A percentile compares a stretch with the other conserved stretches of the same genome.
Conservation (phyloP, 2,329 filamentous ascomycete species). For the Achaetomium macrosporum region DNA sequence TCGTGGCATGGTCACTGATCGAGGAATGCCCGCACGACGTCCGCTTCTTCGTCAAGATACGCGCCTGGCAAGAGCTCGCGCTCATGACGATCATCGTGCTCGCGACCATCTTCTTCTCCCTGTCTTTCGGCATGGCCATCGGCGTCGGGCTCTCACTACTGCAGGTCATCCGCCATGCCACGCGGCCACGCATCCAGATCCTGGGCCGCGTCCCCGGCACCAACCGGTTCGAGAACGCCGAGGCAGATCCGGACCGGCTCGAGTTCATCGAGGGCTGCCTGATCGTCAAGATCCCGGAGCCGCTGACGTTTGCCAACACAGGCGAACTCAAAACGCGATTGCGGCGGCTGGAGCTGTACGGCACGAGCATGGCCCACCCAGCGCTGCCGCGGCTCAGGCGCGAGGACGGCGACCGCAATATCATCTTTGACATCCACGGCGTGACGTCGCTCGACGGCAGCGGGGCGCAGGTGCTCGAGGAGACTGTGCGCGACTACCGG, state of each 20-base stretch:
- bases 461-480: conserved; percentile 81
- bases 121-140: conserved; percentile 87
- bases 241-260: conserved; percentile 59
- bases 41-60: conserved; percentile 78
- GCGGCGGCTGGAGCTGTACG: conserved; percentile 79
- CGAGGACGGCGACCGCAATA: conserved; percentile 78
- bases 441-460: conserved; percentile 92
- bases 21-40: conserved; percentile 95
- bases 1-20: conserved; percentile 89
- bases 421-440: conserved; percentile 98
- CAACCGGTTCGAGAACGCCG: conserved; percentile 28
- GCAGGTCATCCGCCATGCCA: conserved; percentile 83
- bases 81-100: conserved; percentile 89
- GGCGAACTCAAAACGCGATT: conserved; percentile 83
- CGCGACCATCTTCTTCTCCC: conserved; percentile 89
- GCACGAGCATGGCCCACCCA: conserved; percentile 78
- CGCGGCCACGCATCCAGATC: conserved; percentile 91
- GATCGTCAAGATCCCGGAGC: conserved; percentile 96
- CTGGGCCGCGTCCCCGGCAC: conserved; percentile 60
- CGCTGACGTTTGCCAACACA: conserved; percentile 93
- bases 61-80: conserved; percentile 76
- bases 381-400: conserved; percentile 73
- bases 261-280: conserved; percentile 90
- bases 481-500: conserved; percentile 81
- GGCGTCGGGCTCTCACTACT: conserved; percentile 88